These are phyloP conservation scores for Cucurbita maxima DNA, from an alignment of 306 rosid genomes.

Conservation along the genomic window DNA sequence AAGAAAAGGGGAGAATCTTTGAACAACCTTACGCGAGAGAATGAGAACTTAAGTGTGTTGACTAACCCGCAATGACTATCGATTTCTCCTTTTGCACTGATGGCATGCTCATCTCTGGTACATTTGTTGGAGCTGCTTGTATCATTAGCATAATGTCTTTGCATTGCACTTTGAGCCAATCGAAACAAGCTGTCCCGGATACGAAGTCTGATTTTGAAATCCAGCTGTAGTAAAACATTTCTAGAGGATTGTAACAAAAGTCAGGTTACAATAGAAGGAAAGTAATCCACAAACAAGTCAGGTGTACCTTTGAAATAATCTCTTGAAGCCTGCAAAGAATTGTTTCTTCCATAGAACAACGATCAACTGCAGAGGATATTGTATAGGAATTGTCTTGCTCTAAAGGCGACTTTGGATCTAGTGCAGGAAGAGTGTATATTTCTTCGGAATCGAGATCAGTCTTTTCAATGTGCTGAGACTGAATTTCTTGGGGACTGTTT, in stretches of 20 bases:
- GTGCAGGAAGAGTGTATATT: constrained; percentile 27
- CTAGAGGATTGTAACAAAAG: constrained; percentile 28
- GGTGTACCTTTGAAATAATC: constrained; percentile 54
- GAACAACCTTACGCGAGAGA: background rate
- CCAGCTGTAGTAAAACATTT: constrained; percentile 61
- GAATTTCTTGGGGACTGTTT: constrained; percentile 30
- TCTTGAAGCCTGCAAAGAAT: constrained; percentile 57
- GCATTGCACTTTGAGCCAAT: constrained; percentile 70
- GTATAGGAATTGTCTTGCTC: constrained; percentile 68
- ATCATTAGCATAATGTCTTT: constrained; percentile 47
- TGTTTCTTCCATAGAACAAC: constrained; percentile 48
- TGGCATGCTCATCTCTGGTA: constrained; percentile 41
- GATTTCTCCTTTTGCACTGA: constrained; percentile 32
- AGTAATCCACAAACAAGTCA: constrained; percentile 18
- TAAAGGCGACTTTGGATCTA: constrained; percentile 30
- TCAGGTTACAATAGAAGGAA: constrained; percentile 21
- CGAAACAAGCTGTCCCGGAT: constrained; percentile 85
- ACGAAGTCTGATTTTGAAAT: constrained; percentile 52
- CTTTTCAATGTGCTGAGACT: constrained; percentile 31
- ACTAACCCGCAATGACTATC: constrained; percentile 41
- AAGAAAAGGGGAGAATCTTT: background rate
- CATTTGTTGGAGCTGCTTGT: constrained; percentile 48
- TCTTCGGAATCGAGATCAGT: constrained; percentile 40
- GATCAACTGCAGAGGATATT: constrained; percentile 33
- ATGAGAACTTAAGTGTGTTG: background rate